Evolutionary conservation across 2,329 filamentous ascomycete genomes (phyloP).

Genomic region (Diaporthe longicolla): DNA sequence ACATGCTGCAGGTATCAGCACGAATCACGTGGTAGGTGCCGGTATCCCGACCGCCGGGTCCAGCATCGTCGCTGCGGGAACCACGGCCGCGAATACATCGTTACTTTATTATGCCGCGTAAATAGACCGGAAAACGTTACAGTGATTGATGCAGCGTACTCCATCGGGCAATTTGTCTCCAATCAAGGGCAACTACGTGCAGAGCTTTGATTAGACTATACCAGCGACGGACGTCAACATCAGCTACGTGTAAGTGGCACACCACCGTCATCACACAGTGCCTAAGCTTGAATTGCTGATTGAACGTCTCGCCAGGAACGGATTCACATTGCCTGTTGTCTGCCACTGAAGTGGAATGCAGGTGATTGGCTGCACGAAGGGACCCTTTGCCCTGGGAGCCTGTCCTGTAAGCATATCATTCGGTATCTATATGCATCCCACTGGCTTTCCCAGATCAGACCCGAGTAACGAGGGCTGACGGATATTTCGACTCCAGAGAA

Average conservation of each 20-base stretch:
- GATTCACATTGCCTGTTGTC: slow-evolving; percentile 44
- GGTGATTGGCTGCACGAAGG: slow-evolving; percentile 45
- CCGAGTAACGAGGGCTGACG: background rate
- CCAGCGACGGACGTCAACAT: slow-evolving; percentile 44
- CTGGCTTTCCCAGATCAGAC: background rate
- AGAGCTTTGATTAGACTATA: slow-evolving; percentile 5
- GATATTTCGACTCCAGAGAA: background rate
- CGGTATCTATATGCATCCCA: background rate
- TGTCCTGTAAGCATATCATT: slow-evolving; percentile 42
- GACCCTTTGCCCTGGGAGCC: slow-evolving; percentile 40
- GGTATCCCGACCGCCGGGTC: slow-evolving; percentile 30
- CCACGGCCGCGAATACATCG: slow-evolving; percentile 36
- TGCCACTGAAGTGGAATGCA: slow-evolving; percentile 43
- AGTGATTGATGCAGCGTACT: slow-evolving; percentile 35
- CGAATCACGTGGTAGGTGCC: slow-evolving; percentile 36
- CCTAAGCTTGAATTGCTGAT: background rate
- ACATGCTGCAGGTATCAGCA: slow-evolving; percentile 40
- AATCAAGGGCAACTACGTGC: slow-evolving; percentile 42
- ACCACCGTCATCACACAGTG: background rate
- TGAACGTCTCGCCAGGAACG: slow-evolving; percentile 37
- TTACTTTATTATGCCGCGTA: slow-evolving; percentile 42
- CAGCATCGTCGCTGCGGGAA: slow-evolving; percentile 41
- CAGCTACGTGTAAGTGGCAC: slow-evolving; percentile 45
- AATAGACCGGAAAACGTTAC: slow-evolving; percentile 44
- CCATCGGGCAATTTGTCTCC: slow-evolving; percentile 41